Base-by-base conservation (phyloP, 768 basidiomycete species). In the Boletus subparvulus region DNA sequence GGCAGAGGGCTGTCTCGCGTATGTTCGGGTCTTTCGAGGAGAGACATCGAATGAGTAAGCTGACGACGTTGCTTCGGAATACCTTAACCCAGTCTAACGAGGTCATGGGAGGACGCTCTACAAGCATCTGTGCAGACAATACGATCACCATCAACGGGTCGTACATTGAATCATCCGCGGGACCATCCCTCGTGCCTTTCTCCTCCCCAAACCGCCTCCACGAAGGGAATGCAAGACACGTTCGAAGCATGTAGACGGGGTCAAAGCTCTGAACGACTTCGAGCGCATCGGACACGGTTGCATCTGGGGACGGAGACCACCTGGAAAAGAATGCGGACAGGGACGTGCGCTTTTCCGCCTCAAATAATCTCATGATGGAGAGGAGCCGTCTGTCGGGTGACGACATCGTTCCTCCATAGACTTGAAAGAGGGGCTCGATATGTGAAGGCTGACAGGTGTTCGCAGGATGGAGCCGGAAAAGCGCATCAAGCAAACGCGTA, bases 381-480 rank as follows among this genome's bases (percentile, higher is more conserved):
- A 97, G 74, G 2, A 98, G 75, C 30, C 76, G 74, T 28, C 80
- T 77, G 67, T 98, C 95, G 2, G 87, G 61, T 2, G 59, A 47
- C 0, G 84, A 81, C n/a, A 90, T 68, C 0, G 89, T 89, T 2
- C 89, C 95, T 10, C 80, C 73, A 68, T 98, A 98, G 1, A 94
- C 74, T 19, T 73, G 75, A 43, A 90, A 71, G 36, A 98, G 77
- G 1, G 91, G 92, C 45, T 90, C 86, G 43, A 95, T 73, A 61
- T 95, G 92, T 4, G 83, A 87, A 11, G 86, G 80, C 68, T 96
- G 95, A 65, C 91, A 95, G 3, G 93, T 88, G 63, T 92, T 92
- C 13, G 78, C 72, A 0, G 94, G 91, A 65, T 94, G 86, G 14
- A 87, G 78, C 53, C 80, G 70, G 76, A 95, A 97, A 2, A 96